Conservation (phyloP, 1,139 yeast genomes). For the Saccharomycopsis phalli region DNA sequence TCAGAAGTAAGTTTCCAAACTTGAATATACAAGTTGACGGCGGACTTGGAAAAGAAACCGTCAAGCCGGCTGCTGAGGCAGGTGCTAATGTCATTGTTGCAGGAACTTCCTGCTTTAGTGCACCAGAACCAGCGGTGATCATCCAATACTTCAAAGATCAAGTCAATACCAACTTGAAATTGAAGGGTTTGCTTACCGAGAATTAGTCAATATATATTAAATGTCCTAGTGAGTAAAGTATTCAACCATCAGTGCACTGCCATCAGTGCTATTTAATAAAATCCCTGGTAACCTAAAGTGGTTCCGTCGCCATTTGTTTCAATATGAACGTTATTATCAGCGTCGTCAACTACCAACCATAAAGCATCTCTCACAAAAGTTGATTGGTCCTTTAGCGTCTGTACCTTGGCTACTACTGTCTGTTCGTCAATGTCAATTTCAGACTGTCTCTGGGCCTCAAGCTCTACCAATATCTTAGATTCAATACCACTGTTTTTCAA, state of each 20-base stretch:
- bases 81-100: conserved; percentile 99
- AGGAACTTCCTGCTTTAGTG: conserved; percentile 88
- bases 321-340: conserved; percentile 22
- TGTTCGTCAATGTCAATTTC: conserved; percentile 36
- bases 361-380: conserved; percentile 55
- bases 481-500: conserved; percentile 39
- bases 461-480: conserved; percentile 38
- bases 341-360: conserved; percentile 55
- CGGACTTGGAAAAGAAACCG: conserved; percentile 81
- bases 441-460: conserved; percentile 37
- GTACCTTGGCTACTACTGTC: conserved; percentile 24
- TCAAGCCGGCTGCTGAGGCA: conserved; percentile 78
- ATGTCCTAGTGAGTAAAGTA: not conserved
- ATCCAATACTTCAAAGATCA: conserved; percentile 57
- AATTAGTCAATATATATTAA: no score
- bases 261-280: conserved; percentile 19
- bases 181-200: conserved; percentile 25
- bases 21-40: conserved; percentile 95
- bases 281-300: conserved; percentile 63
- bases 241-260: not conserved
- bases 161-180: conserved; percentile 35
- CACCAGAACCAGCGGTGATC: conserved; percentile 66
- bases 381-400: conserved; percentile 31
- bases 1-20: conserved; percentile 66
- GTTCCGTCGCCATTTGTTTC: conserved; percentile 62